Evolutionary conservation across 495 filamentous ascomycete genomes (phyloP).

Genomic region (Penicillium nucicola): DNA sequence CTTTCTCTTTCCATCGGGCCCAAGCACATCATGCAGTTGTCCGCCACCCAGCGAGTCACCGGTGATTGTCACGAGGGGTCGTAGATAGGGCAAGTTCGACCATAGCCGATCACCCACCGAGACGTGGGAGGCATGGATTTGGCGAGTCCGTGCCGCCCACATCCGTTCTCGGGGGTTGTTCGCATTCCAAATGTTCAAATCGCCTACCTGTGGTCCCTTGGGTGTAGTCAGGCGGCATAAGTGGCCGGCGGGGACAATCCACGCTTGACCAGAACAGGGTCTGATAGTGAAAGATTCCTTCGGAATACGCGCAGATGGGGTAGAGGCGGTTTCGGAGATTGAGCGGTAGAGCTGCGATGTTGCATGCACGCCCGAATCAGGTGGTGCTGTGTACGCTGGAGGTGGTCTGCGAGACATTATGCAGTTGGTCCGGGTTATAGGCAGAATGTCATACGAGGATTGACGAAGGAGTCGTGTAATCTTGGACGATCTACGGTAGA

Average conservation of each 20-base stretch:
- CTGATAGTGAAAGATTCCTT: conserved; percentile 39
- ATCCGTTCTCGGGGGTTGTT: conserved; percentile 74
- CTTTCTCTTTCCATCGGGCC: conserved; percentile 33
- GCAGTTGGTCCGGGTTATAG: too few species aligned
- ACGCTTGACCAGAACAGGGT: conserved; percentile 59
- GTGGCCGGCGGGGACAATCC: conserved; percentile 58
- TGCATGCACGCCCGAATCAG: conserved; percentile 35
- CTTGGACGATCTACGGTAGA: too few species aligned
- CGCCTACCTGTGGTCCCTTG: conserved; percentile 73
- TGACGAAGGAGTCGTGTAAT: too few species aligned
- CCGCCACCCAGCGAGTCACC: conserved; percentile 62
- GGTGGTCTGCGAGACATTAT: conserved; percentile 39
- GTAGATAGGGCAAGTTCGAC: conserved; percentile 72
- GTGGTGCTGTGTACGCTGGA: conserved; percentile 39
- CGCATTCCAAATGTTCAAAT: conserved; percentile 77
- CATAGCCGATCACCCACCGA: conserved; percentile 67
- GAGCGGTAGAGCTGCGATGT: conserved; percentile 36
- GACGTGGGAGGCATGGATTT: conserved; percentile 73
- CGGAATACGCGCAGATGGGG: conserved; percentile 27
- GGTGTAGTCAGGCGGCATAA: conserved; percentile 71
- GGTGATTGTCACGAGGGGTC: conserved; percentile 69
- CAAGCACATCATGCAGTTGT: conserved; percentile 47
- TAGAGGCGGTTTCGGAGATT: conserved; percentile 37
- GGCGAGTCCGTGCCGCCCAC: conserved; percentile 75
- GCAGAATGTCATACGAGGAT: too few species aligned